These are phyloP conservation scores for Suhomyces yuchorum DNA, from an alignment of 1,139 yeast genomes.

Conservation along the genomic window DNA sequence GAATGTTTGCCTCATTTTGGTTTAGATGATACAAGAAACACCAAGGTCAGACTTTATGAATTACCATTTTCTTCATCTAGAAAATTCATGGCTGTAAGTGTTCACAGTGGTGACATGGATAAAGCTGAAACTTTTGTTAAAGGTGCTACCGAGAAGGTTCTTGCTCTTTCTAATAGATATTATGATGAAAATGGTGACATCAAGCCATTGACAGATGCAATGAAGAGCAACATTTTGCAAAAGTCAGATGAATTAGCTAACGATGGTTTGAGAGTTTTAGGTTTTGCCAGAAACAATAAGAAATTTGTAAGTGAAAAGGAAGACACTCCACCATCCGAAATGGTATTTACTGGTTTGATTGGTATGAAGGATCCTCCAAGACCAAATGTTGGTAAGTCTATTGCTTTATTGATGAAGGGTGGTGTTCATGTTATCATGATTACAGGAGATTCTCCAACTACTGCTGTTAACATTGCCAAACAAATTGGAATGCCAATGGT, in stretches of 20 bases:
- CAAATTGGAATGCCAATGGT: conserved; percentile 89
- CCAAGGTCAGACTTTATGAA: conserved; percentile 63
- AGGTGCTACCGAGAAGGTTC: conserved; percentile 85
- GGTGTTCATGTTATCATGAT: conserved; percentile 97
- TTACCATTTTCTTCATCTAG: conserved; percentile 82
- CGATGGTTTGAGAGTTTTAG: conserved; percentile 86
- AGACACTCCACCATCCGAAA: conserved; percentile 48
- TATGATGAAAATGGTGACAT: conserved; percentile 58
- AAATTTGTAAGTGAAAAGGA: conserved; percentile 32
- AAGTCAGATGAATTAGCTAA: conserved; percentile 69
- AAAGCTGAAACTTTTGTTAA: conserved; percentile 69
- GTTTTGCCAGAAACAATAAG: conserved; percentile 61
- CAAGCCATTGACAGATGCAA: conserved; percentile 54
- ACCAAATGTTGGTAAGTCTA: conserved; percentile 72
- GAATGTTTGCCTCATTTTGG: conserved; percentile 75
- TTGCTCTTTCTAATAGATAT: conserved; percentile 62
- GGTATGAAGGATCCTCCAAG: conserved; percentile 99
- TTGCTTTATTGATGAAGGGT: conserved; percentile 76
- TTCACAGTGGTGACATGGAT: conserved; percentile 59
- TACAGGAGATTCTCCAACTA: conserved; percentile 92
- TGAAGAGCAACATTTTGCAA: conserved; percentile 46
- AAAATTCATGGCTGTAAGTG: conserved; percentile 86
- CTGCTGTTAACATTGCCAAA: conserved; percentile 88
- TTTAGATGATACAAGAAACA: conserved; percentile 66
- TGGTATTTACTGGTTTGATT: conserved; percentile 78